A percentile compares a stretch with the other conserved stretches of the same genome.
Evolutionary conservation across 2,329 filamentous ascomycete species (phyloP).

Genomic region (Rutstroemia sp.): DNA sequence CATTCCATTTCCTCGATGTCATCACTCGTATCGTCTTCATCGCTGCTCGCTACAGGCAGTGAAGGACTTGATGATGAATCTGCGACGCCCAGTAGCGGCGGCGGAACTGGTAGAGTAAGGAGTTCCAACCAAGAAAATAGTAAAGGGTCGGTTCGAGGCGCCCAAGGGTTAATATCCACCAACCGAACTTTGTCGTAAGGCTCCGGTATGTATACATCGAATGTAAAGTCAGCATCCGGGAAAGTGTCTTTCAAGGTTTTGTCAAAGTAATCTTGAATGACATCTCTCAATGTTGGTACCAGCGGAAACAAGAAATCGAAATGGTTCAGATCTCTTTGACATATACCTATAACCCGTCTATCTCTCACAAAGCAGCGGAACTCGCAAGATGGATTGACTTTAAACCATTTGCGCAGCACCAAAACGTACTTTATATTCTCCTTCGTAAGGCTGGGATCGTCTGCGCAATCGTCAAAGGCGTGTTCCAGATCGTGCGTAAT

Average conservation of each 20-base stretch:
- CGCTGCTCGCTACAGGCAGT: conserved; percentile 31
- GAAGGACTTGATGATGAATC: conserved; percentile 27
- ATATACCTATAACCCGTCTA: conserved; percentile 70
- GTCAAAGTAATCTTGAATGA: conserved; percentile 71
- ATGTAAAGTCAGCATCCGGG: conserved; percentile 74
- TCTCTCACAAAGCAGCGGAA: conserved; percentile 94
- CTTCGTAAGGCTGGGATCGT: conserved; percentile 20
- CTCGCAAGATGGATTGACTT: conserved; percentile 82
- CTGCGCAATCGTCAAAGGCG: conserved; percentile 70
- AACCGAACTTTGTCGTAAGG: conserved; percentile 54
- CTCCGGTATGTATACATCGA: conserved; percentile 87
- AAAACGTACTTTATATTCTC: conserved; percentile 45
- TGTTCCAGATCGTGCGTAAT: conserved; percentile 91
- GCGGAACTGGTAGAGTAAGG: conserved; percentile 59
- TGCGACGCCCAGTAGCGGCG: conserved; percentile 46
- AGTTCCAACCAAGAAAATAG: conserved; percentile 89
- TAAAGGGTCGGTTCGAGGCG: conserved; percentile 77
- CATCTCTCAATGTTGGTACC: conserved; percentile 56
- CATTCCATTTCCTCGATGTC: conserved; percentile 46
- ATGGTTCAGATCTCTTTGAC: conserved; percentile 83
- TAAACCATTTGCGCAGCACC: conserved; percentile 81
- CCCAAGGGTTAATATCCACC: conserved; percentile 95
- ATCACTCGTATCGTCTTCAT: conserved; percentile 40
- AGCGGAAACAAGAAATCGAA: conserved; percentile 71
- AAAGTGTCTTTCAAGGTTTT: conserved; percentile 68